Base-by-base conservation (phyloP, 2,329 filamentous ascomycete species). In the Penicillium sp. region DNA sequence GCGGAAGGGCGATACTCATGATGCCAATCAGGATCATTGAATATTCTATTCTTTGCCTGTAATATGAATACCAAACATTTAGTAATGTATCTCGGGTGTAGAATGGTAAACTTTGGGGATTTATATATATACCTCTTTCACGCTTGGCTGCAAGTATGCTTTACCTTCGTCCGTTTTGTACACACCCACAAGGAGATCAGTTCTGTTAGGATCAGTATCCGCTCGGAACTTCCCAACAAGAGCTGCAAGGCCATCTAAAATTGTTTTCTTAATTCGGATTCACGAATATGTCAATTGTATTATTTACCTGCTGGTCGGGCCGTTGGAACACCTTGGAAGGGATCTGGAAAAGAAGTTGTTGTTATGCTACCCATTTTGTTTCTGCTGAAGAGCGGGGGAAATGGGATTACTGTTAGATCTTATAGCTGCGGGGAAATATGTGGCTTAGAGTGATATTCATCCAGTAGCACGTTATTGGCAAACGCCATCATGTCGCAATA, bases 141-240 rank as follows among this genome's bases (percentile, higher is more conserved):
- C 58, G 31, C 51, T 62, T 16, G 58, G 58, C 8, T 53, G 16
- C 13, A 53, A 40, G 23, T 62, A 60, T 6, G 60, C 48, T 11
- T 60, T 58, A 11, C 60, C 60, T 50, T 62, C 58, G 3, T 58
- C 52, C 1, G 60, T 60, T 33, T 60, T 62, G n/a, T 58, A 62
- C 2, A 60, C 58, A 8, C 60, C 60, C 13, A 62, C 60, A 1
- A 62, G 54, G 13, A 62, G 60, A 41, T 60, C 51, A 9, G 55
- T 55, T 50, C 52, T 55, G 8, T 46, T 50, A 7, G 54, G 54
- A 34, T 62, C 54, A 4, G 49, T 58, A 44, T 62, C 60, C 5
- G 34, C 54, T 40, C 44, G 47, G 45, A 62, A 62, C 9, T 53
- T 40, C 0, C 4, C 4, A 8, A 49, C 10, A 0, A 60, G 48